These are phyloP conservation scores for Ochetophila trinervis DNA, from an alignment of 306 rosid species.

Conservation along the genomic window DNA sequence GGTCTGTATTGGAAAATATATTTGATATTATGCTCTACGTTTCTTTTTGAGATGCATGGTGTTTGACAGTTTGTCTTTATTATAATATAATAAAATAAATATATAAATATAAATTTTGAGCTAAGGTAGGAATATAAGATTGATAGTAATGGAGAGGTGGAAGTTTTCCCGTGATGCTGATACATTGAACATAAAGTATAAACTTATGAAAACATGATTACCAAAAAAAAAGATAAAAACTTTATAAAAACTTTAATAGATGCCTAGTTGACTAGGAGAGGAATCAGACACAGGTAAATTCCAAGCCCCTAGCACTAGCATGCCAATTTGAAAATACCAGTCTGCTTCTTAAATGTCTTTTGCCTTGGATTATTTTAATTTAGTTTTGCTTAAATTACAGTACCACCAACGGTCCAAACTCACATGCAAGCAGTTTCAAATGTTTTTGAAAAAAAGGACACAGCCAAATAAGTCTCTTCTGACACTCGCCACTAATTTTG, in stretches of 20 bases:
- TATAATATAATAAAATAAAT: no score
- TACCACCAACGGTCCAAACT: conserved; percentile 64
- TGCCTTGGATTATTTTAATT: conserved; percentile 30
- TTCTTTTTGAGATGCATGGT: no score
- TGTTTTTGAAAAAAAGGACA: conserved; percentile 17
- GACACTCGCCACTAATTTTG: conserved; percentile 32
- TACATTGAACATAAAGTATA: conserved; percentile 11
- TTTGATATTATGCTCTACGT: no score
- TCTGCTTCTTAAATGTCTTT: conserved; percentile 34
- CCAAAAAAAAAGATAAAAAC: not conserved
- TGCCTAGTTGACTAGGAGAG: conserved; percentile 1
- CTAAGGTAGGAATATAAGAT: no score
- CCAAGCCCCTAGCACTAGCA: conserved; percentile 17
- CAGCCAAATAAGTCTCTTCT: conserved; percentile 11
- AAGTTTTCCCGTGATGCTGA: conserved; percentile 8
- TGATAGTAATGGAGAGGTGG: no score
- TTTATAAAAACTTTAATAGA: not conserved
- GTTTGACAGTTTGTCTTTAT: no score
- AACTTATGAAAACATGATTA: not conserved
- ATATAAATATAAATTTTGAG: no score
- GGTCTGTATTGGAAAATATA: no score
- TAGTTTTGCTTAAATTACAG: conserved; percentile 18
- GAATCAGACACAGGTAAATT: conserved; percentile 5
- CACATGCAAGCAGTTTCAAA: conserved; percentile 51
- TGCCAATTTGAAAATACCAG: conserved; percentile 29